These are phyloP conservation scores for Picochlorum sp. DNA, from an alignment of 139 green algal species.

Conservation along the genomic window DNA sequence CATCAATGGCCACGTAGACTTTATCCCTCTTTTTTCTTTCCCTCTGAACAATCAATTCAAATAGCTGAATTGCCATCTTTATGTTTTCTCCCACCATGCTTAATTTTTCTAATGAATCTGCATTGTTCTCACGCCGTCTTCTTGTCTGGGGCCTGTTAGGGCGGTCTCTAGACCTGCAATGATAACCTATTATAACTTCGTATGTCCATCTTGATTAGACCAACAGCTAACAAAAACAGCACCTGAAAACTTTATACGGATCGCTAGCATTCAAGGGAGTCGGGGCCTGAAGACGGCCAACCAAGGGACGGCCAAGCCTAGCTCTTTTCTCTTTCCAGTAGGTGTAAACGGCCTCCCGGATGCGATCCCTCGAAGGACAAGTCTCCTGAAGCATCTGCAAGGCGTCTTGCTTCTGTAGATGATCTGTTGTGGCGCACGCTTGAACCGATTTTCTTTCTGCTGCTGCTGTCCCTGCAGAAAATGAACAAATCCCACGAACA, in stretches of 20 bases:
- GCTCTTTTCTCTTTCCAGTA: slow-evolving; percentile 86
- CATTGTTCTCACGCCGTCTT: slow-evolving; percentile 64
- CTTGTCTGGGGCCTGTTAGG: slow-evolving; percentile 81
- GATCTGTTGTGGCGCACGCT: slow-evolving; percentile 47
- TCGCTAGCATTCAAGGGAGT: slow-evolving; percentile 75
- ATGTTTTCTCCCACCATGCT: slow-evolving; percentile 59
- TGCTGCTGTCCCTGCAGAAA: slow-evolving; percentile 19
- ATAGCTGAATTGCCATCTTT: slow-evolving; percentile 33
- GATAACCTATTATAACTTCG: not conserved
- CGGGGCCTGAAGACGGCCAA: slow-evolving; percentile 73
- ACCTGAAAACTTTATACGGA: slow-evolving; percentile 90
- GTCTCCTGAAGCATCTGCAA: slow-evolving; percentile 32
- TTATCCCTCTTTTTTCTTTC: slow-evolving; percentile 62
- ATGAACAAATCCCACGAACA: not conserved
- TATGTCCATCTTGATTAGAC: not conserved
- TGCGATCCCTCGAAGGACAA: slow-evolving; percentile 16
- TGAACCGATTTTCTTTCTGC: slow-evolving; percentile 25
- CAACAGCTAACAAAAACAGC: slow-evolving; percentile 6
- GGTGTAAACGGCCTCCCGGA: slow-evolving; percentile 63
- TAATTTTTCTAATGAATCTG: slow-evolving; percentile 72
- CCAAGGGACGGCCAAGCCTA: slow-evolving; percentile 59
- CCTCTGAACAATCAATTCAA: slow-evolving; percentile 48
- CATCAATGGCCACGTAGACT: slow-evolving; percentile 45
- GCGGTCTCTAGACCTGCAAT: slow-evolving; percentile 61
- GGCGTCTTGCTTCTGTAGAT: slow-evolving; percentile 54